phyloP scores from a whole-genome alignment of 768 basidiomycete species.

The Favolaschia claudopus region DNA sequence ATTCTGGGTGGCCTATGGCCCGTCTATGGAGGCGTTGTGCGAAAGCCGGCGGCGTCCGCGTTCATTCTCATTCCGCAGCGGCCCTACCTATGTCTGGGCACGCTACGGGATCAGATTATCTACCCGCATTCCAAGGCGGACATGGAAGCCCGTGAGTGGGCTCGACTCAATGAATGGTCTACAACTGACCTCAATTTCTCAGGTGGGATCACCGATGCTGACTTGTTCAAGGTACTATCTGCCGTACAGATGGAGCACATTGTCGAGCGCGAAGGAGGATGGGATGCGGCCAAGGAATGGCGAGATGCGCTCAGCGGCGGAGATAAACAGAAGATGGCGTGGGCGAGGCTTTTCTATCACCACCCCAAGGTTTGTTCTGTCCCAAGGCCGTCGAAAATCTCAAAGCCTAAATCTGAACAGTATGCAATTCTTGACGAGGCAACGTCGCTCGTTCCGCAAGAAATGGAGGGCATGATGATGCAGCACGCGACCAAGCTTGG shows the following conservation, averaged over 20 bases:
- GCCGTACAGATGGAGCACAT: constrained; percentile 86
- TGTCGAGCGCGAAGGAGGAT: constrained; percentile 96
- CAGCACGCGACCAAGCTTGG: constrained; percentile 86
- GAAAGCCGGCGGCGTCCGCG: constrained; percentile 86
- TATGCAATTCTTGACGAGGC: constrained; percentile 98
- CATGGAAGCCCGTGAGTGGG: constrained; percentile 79
- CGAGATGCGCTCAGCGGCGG: constrained; percentile 92
- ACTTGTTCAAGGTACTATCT: constrained; percentile 74
- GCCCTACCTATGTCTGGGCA: constrained; percentile 93
- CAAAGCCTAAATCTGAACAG: constrained; percentile 46
- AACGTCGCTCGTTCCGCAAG: constrained; percentile 91
- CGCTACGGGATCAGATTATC: constrained; percentile 94
- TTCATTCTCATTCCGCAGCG: constrained; percentile 97
- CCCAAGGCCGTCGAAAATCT: neutral
- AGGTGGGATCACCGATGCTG: constrained; percentile 78
- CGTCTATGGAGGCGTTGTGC: constrained; percentile 76
- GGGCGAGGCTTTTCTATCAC: constrained; percentile 97
- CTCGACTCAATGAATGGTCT: neutral
- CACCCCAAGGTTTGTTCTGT: constrained; percentile 73
- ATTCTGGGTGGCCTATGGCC: constrained; percentile 85
- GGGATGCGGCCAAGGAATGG: constrained; percentile 92
- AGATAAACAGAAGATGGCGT: constrained; percentile 96
- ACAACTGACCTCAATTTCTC: constrained; percentile 16
- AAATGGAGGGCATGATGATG: constrained; percentile 96
- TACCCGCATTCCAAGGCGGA: constrained; percentile 88